phyloP scores from a whole-genome alignment of 495 filamentous ascomycete species.

The Penicillium silybi region DNA sequence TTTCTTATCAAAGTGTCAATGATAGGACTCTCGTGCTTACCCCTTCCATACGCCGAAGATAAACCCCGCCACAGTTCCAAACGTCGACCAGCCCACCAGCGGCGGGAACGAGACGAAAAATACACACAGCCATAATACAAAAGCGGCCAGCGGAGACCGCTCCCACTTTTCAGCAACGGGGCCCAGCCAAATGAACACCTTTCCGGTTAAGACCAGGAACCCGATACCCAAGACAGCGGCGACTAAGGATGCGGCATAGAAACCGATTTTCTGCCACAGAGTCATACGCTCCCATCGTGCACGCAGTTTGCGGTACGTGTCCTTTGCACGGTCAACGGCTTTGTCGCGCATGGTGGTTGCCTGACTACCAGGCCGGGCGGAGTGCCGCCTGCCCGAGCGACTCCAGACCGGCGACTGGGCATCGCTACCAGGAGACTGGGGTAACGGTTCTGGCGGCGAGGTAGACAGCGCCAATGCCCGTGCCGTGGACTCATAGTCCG shows the following conservation, averaged over 20 bases:
- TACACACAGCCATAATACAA: conserved; percentile 73
- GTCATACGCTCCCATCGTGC: conserved; percentile 53
- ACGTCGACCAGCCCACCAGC: conserved; percentile 82
- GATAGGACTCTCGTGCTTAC: conserved; percentile 32
- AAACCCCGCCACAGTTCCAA: conserved; percentile 83
- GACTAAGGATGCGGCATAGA: conserved; percentile 46
- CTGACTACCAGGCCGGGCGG: conserved; percentile 22
- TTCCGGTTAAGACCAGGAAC: conserved; percentile 71
- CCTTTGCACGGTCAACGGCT: conserved; percentile 38
- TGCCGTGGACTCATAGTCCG: conserved; percentile 60
- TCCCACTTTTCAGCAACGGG: conserved; percentile 73
- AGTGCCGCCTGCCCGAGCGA: conserved; percentile 33
- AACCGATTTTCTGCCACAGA: conserved; percentile 56
- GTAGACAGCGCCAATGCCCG: conserved; percentile 61
- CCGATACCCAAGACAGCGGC: conserved; percentile 53
- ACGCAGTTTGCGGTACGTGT: conserved; percentile 19
- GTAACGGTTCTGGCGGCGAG: conserved; percentile 40
- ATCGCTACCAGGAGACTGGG: conserved; percentile 27
- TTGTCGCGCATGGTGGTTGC: conserved; percentile 38
- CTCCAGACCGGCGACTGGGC: conserved; percentile 43
- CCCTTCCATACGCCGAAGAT: conserved; percentile 91
- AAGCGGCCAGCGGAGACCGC: conserved; percentile 62
- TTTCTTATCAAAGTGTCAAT: not conserved
- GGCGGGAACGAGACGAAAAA: conserved; percentile 85
- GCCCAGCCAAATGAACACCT: conserved; percentile 67